These are phyloP conservation scores for Croton setiger DNA, from an alignment of 441 rosid genomes.

Conservation along the genomic window DNA sequence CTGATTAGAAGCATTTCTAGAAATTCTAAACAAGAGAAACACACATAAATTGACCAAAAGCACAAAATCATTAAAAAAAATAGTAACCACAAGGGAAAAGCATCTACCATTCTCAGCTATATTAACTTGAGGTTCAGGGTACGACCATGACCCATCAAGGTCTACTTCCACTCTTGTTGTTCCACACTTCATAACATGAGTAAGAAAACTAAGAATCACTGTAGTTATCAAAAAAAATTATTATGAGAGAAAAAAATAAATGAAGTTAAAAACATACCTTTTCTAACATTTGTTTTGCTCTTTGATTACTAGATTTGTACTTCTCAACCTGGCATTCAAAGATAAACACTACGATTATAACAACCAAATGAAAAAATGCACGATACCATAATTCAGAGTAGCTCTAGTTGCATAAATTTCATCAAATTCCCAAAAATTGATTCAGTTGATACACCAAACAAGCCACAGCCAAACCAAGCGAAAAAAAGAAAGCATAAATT, in stretches of 20 bases:
- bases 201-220: background rate
- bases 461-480: too few species aligned
- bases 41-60: background rate
- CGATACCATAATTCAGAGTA: too few species aligned
- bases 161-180: constrained; percentile 83
- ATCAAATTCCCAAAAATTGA: too few species aligned
- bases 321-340: constrained; percentile 50
- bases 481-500: too few species aligned
- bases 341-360: background rate
- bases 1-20: background rate
- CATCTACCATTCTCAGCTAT: constrained; percentile 45
- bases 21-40: background rate
- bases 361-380: background rate
- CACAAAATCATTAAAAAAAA: background rate
- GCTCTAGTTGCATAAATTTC: too few species aligned
- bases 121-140: constrained; percentile 54
- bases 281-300: constrained; percentile 78
- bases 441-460: too few species aligned
- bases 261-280: constrained; percentile 40
- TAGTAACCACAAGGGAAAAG: background rate
- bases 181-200: constrained; percentile 49
- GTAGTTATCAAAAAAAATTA: background rate
- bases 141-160: constrained; percentile 67
- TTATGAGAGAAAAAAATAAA: background rate
- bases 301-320: constrained; percentile 62